phyloP scores from a whole-genome alignment of 345 rosid genomes.

The Gossypium stocksii region DNA sequence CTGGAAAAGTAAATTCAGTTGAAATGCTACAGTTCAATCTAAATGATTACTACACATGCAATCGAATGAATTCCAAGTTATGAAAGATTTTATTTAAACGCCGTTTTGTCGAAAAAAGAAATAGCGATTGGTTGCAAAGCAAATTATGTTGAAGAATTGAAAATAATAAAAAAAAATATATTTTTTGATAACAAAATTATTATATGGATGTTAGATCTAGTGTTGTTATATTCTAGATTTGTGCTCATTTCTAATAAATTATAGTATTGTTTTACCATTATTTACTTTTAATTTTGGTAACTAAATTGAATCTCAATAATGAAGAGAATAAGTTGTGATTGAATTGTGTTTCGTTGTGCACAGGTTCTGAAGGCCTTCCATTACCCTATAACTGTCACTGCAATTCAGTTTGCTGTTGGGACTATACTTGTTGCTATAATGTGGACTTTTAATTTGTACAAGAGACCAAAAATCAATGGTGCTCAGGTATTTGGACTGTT shows the following conservation, averaged over 20 bases:
- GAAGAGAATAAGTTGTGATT: constrained; percentile 8
- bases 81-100: not conserved
- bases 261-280: not conserved
- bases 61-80: not conserved
- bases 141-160: not conserved
- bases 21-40: not conserved
- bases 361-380: constrained; percentile 89
- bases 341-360: constrained; percentile 10
- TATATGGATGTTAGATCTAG: not conserved
- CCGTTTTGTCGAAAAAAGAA: not conserved
- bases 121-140: not conserved
- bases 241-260: not conserved
- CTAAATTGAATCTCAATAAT: not conserved
- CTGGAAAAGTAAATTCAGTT: not conserved
- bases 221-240: not conserved
- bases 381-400: constrained; percentile 66
- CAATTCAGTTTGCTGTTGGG: constrained; percentile 80
- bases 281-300: not conserved
- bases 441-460: constrained; percentile 84
- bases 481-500: constrained; percentile 43
- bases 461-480: constrained; percentile 68
- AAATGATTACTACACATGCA: not conserved
- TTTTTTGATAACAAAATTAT: not conserved
- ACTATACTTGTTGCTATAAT: constrained; percentile 56
- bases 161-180: not conserved